phyloP scores from a whole-genome alignment of 2,329 filamentous ascomycete genomes.

The Diplocarpon mali region DNA sequence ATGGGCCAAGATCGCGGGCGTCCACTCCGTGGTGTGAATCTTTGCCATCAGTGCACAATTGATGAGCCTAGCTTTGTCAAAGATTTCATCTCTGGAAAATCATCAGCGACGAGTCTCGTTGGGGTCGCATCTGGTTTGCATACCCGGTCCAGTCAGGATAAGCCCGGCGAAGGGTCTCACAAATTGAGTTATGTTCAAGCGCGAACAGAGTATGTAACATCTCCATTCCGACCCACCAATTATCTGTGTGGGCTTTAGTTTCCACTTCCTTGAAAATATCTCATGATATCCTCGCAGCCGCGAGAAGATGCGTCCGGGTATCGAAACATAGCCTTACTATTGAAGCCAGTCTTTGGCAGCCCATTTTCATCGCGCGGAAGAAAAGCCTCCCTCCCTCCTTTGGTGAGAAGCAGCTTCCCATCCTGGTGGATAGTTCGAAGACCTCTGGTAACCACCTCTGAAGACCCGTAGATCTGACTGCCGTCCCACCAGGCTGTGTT shows the following conservation, averaged over 20 bases:
- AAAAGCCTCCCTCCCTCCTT: slow-evolving; percentile 7
- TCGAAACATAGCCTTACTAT: no score
- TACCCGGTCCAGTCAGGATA: slow-evolving; percentile 9
- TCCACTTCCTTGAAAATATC: no score
- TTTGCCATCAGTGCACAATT: slow-evolving; percentile 13
- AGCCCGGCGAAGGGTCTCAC: slow-evolving; percentile 7
- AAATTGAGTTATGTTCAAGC: slow-evolving; percentile 11
- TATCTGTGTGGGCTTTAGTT: no score
- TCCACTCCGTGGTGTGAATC: slow-evolving; percentile 13
- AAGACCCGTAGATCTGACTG: slow-evolving; percentile 9
- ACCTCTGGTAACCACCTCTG: slow-evolving; percentile 3
- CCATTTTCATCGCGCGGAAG: slow-evolving; percentile 7
- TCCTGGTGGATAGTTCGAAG: slow-evolving; percentile 3
- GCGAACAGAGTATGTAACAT: slow-evolving; percentile 12
- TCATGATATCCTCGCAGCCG: no score
- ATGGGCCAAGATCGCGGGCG: slow-evolving; percentile 10
- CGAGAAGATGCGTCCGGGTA: no score
- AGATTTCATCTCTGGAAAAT: no score
- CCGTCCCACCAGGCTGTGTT: slow-evolving; percentile 13
- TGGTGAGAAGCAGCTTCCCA: slow-evolving; percentile 9
- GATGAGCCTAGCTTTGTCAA: slow-evolving; percentile 6
- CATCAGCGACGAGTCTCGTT: no score
- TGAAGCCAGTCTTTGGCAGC: slow-evolving; percentile 10
- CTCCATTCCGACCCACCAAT: slow-evolving; percentile 13
- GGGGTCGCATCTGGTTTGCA: no score